Conservation (phyloP, 768 basidiomycete species). For the Neoboletus subvelutipes region DNA sequence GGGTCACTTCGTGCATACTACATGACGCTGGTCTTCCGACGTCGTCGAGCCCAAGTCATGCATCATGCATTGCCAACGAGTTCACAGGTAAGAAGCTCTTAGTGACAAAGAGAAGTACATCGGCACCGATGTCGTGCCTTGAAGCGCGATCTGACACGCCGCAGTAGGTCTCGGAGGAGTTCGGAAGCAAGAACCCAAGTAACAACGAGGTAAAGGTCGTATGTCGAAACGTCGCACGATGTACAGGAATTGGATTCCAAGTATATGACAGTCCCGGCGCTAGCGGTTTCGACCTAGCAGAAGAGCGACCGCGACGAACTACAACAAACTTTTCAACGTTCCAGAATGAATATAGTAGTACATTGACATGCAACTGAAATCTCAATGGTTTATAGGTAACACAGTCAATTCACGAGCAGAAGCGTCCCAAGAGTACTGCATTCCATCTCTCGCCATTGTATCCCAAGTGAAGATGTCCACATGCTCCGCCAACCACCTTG, state of each 20-base stretch:
- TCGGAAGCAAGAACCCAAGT: neutral
- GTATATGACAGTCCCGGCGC: neutral
- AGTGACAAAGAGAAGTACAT: neutral
- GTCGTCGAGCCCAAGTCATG: neutral
- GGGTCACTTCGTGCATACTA: no score
- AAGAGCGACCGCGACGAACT: neutral
- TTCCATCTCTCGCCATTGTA: constrained; percentile 1
- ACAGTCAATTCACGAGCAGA: neutral
- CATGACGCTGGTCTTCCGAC: neutral
- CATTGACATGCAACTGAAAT: no score
- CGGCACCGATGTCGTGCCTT: neutral
- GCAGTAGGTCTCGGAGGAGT: neutral
- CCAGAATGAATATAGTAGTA: neutral
- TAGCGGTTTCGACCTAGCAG: neutral
- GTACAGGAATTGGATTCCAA: neutral
- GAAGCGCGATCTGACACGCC: no score
- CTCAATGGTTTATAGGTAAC: neutral
- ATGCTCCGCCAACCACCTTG: constrained; percentile 4
- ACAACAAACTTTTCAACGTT: neutral
- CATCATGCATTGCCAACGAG: neutral
- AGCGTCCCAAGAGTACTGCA: constrained; percentile 3
- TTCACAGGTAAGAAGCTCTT: neutral
- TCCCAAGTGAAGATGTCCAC: constrained; percentile 8
- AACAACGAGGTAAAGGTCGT: no score
- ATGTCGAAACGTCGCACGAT: neutral